phyloP scores from a whole-genome alignment of 202 grass and related monocot species.

The Musa balbisiana region DNA sequence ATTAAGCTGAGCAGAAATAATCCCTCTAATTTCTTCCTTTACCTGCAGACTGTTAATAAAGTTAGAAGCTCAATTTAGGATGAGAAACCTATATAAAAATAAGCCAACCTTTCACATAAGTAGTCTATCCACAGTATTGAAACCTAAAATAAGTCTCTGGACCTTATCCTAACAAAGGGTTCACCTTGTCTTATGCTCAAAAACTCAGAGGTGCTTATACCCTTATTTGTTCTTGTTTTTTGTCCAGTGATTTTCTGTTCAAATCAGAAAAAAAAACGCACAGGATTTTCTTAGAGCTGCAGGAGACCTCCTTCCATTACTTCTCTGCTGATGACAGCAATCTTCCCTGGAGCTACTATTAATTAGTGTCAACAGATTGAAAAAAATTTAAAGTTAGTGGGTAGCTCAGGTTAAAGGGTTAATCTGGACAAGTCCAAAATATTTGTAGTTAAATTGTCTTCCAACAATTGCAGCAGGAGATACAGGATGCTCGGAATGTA shows the following conservation, averaged over 20 bases:
- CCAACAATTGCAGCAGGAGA: too few species aligned
- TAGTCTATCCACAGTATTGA: too few species aligned
- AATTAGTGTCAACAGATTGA: background rate
- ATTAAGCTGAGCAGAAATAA: background rate
- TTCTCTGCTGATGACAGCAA: background rate
- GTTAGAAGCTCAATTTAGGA: too few species aligned
- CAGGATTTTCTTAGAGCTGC: background rate
- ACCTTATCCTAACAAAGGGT: too few species aligned
- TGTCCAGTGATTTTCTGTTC: background rate
- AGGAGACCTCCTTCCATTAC: background rate
- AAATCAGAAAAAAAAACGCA: background rate
- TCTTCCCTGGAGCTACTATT: background rate
- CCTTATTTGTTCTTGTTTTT: background rate
- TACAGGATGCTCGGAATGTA: too few species aligned
- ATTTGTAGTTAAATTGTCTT: too few species aligned
- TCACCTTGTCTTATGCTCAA: background rate
- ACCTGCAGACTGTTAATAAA: too few species aligned
- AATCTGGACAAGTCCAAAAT: too few species aligned
- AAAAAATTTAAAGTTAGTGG: background rate
- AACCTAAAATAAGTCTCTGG: background rate
- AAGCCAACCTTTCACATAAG: too few species aligned
- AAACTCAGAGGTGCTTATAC: background rate
- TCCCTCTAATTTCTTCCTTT: background rate
- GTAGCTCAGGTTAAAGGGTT: background rate
- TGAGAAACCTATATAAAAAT: too few species aligned